These are phyloP conservation scores for Colletotrichum sp. DNA, from an alignment of 2,329 filamentous ascomycete genomes.

Conservation along the genomic window DNA sequence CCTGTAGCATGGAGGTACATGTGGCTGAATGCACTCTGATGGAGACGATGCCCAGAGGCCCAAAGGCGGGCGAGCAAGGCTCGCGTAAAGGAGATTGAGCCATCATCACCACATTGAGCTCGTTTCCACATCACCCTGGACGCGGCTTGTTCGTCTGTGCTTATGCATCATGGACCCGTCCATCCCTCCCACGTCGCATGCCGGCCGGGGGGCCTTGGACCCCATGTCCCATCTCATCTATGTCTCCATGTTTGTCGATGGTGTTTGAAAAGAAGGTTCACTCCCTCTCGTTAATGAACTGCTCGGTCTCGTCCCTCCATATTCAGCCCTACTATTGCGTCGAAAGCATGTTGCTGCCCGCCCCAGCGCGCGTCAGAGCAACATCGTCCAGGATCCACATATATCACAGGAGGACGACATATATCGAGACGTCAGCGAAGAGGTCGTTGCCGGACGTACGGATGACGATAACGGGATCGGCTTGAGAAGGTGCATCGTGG, in stretches of 20 bases:
- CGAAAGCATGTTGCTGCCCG: not conserved
- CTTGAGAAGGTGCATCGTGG: not conserved
- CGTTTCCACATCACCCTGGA: not conserved
- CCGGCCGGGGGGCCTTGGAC: not conserved
- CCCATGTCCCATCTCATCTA: not conserved
- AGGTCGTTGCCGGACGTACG: not conserved
- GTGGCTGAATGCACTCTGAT: not conserved
- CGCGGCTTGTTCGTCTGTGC: constrained; percentile 1
- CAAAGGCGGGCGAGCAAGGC: not conserved
- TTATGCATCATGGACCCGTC: constrained; percentile 2
- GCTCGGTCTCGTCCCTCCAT: not conserved
- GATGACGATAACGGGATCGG: not conserved
- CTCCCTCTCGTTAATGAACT: not conserved
- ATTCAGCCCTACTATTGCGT: not conserved
- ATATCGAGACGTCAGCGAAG: not conserved
- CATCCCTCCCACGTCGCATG: not conserved
- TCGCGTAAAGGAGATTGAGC: not conserved
- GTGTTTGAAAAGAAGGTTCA: not conserved
- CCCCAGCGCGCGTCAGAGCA: not conserved
- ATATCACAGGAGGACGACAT: not conserved
- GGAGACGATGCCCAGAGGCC: not conserved
- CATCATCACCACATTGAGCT: not conserved
- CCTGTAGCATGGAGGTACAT: not conserved
- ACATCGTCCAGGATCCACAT: not conserved
- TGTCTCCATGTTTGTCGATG: not conserved